Conservation (phyloP, 495 filamentous ascomycete genomes). For the Pyrenopolyporus hunteri region DNA sequence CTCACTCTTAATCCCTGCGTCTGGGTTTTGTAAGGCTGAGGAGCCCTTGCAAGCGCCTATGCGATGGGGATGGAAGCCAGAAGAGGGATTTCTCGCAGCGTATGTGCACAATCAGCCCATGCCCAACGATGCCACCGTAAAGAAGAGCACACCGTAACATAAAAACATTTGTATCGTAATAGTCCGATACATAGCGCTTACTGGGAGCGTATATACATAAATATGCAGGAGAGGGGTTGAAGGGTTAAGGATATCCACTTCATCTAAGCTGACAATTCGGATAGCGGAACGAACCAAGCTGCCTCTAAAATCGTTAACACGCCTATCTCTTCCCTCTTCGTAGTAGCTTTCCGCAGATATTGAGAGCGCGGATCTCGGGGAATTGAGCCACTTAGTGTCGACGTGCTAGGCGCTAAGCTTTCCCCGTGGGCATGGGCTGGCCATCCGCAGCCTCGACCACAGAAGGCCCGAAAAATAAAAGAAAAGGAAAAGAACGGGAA, state of each 20-base stretch:
- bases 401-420: too few species aligned
- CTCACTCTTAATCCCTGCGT: conserved; percentile 2
- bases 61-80: conserved; percentile 1
- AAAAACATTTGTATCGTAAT: conserved; percentile 1
- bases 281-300: not conserved
- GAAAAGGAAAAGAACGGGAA: too few species aligned
- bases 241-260: not conserved
- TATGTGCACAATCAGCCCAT: not conserved
- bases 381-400: too few species aligned
- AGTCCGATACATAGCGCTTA: conserved; percentile 18
- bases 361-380: conserved; percentile 6
- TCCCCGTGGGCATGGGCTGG: conserved; percentile 21
- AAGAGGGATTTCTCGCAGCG: not conserved
- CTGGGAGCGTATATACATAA: not conserved
- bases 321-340: not conserved
- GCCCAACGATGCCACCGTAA: not conserved
- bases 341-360: not conserved
- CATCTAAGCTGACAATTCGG: not conserved
- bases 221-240: not conserved
- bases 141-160: conserved; percentile 8
- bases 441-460: not conserved
- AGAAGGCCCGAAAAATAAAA: conserved; percentile 29
- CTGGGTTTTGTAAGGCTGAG: conserved; percentile 24
- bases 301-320: not conserved
- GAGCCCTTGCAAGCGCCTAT: conserved; percentile 1